These are phyloP conservation scores for Tirmania nivea DNA, from an alignment of 495 filamentous ascomycete species.

Conservation along the genomic window DNA sequence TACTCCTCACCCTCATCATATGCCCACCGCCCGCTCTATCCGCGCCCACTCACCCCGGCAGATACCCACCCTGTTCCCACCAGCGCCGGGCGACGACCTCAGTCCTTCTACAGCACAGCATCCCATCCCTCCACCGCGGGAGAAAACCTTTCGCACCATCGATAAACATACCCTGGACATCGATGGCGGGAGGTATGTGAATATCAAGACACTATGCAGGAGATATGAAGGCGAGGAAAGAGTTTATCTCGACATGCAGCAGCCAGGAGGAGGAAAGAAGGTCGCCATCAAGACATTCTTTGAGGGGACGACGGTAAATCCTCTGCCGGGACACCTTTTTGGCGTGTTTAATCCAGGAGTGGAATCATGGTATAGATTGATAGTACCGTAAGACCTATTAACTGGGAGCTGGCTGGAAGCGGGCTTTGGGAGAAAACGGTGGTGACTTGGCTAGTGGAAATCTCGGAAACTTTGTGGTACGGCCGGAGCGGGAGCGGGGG, in stretches of 20 bases:
- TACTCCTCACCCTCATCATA: neutral
- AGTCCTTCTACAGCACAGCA: neutral
- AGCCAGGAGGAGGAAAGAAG: neutral
- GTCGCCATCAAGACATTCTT: constrained; percentile 4
- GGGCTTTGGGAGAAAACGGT: neutral
- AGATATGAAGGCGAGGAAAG: constrained; percentile 2
- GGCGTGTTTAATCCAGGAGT: neutral
- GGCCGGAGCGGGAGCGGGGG: neutral
- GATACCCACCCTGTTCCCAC: neutral
- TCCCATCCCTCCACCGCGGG: neutral
- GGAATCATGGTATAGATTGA: too few relatives aligned
- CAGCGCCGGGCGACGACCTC: neutral
- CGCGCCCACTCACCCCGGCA: neutral
- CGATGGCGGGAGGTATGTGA: neutral
- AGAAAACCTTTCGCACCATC: constrained; percentile 3
- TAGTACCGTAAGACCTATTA: too few relatives aligned
- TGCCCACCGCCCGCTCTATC: neutral
- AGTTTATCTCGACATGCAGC: constrained; percentile 1
- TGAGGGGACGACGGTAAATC: constrained; percentile 1
- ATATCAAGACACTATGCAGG: neutral
- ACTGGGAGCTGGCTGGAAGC: neutral
- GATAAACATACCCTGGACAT: constrained; percentile 1
- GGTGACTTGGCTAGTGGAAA: constrained; percentile 3
- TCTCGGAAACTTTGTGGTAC: constrained; percentile 5
- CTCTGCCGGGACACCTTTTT: constrained; percentile 1